These are phyloP conservation scores for Aciculosporium take DNA, from an alignment of 2,329 filamentous ascomycete species.

Conservation along the genomic window DNA sequence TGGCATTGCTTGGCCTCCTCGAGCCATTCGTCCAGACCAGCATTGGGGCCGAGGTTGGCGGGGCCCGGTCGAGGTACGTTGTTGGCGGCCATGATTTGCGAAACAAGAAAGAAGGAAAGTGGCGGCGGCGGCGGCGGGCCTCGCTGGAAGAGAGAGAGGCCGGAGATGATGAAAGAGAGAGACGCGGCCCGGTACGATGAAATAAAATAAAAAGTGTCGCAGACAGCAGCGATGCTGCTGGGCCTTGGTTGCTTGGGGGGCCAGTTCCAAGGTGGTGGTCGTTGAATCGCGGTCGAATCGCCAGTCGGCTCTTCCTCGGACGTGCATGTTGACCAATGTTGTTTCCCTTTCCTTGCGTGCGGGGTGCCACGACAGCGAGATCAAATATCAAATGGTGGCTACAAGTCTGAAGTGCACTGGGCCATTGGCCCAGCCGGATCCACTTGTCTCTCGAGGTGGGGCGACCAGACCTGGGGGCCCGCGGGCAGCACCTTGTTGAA, in stretches of 20 bases:
- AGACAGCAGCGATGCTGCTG: slow-evolving; percentile 8
- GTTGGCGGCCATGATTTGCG: slow-evolving; percentile 24
- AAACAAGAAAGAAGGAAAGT: slow-evolving; percentile 8
- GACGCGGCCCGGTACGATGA: slow-evolving; percentile 9
- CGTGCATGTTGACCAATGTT: too few species aligned
- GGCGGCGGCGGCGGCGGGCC: slow-evolving; percentile 5
- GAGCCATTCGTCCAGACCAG: slow-evolving; percentile 89
- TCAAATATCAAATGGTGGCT: too few species aligned
- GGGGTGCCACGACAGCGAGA: too few species aligned
- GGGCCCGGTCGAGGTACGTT: slow-evolving; percentile 79
- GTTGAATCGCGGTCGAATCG: slow-evolving; percentile 6
- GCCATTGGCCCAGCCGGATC: neutral
- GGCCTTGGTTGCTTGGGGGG: too few species aligned
- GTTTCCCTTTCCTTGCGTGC: too few species aligned
- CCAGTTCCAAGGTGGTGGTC: too few species aligned
- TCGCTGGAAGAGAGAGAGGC: slow-evolving; percentile 11
- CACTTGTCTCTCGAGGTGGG: too few species aligned
- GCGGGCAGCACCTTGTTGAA: too few species aligned
- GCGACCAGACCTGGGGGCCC: too few species aligned
- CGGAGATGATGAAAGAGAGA: slow-evolving; percentile 9
- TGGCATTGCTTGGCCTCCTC: slow-evolving; percentile 94
- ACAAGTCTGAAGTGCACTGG: too few species aligned
- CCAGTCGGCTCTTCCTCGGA: slow-evolving; percentile 18
- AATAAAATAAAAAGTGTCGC: slow-evolving; percentile 11
- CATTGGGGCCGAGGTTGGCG: slow-evolving; percentile 67